phyloP scores from a whole-genome alignment of 1,284 basidiomycete species.

The Heterobasidion occidentale region DNA sequence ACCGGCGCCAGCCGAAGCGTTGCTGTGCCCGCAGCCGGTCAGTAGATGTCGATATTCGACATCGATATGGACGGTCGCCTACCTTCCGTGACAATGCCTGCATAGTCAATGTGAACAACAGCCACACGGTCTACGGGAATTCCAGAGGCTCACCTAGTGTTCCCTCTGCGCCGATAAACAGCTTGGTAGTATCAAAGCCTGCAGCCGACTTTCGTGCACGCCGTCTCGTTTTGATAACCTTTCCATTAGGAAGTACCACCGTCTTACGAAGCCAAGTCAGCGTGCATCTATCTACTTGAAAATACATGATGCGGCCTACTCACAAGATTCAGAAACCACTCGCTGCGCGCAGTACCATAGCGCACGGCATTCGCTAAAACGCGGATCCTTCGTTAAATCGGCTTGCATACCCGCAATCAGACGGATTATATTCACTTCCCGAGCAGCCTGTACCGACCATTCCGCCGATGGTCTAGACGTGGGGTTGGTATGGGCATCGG shows the following conservation, averaged over 20 bases:
- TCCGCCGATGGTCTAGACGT: slow-evolving; percentile 40
- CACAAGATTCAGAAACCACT: slow-evolving; percentile 65
- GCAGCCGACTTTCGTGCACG: slow-evolving; percentile 69
- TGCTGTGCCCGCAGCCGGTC: slow-evolving; percentile 34
- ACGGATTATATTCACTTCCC: slow-evolving; percentile 32
- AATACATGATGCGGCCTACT: slow-evolving; percentile 21
- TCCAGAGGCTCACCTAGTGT: slow-evolving; percentile 38
- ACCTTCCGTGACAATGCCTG: slow-evolving; percentile 69
- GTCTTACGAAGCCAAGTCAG: slow-evolving; percentile 32
- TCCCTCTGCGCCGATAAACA: slow-evolving; percentile 82
- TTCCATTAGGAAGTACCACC: slow-evolving; percentile 71
- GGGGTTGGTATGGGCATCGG: too few species aligned
- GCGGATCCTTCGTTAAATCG: neutral
- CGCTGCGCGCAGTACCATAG: slow-evolving; percentile 71
- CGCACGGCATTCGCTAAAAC: slow-evolving; percentile 67
- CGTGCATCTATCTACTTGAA: neutral
- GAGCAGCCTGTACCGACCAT: slow-evolving; percentile 52
- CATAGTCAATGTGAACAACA: too few species aligned
- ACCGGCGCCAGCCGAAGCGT: slow-evolving; percentile 76
- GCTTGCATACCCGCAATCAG: neutral
- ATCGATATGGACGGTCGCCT: neutral
- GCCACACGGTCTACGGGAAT: too few species aligned
- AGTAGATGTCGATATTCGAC: neutral
- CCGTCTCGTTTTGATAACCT: slow-evolving; percentile 75
- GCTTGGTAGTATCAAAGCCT: slow-evolving; percentile 70